These are phyloP conservation scores for Pleurotus citrinopileatus DNA, from an alignment of 768 basidiomycete species.

Conservation along the genomic window DNA sequence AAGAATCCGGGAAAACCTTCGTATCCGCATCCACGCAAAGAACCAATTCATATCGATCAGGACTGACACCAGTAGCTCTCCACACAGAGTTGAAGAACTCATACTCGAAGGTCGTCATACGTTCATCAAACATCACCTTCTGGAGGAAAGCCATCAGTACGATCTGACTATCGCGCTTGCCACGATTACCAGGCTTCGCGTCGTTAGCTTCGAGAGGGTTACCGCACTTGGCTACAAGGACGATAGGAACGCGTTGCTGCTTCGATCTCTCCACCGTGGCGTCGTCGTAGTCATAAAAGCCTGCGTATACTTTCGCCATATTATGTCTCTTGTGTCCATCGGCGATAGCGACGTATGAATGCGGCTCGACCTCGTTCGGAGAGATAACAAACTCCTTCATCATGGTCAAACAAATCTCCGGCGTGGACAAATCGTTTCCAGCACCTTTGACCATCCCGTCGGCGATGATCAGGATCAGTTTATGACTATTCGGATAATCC, in stretches of 20 bases:
- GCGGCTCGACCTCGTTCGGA: constrained; percentile 82
- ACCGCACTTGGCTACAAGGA: constrained; percentile 93
- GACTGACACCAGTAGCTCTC: constrained; percentile 92
- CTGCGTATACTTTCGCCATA: constrained; percentile 98
- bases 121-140: constrained; percentile 99
- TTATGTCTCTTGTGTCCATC: constrained; percentile 99
- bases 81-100: constrained; percentile 99
- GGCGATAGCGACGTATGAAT: constrained; percentile 97
- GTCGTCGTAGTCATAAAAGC: constrained; percentile 95
- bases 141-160: constrained; percentile 97
- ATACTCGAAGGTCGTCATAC: constrained; percentile 99
- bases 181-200: constrained; percentile 94
- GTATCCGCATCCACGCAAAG: constrained; percentile 98
- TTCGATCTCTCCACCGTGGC: constrained; percentile 86
- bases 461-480: constrained; percentile 90
- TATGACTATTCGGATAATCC: constrained; percentile 98
- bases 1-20: constrained; percentile 97
- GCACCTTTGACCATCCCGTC: constrained; percentile 99
- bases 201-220: constrained; percentile 90
- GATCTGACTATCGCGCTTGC: constrained; percentile 98
- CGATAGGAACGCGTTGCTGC: constrained; percentile 95
- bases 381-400: constrained; percentile 92
- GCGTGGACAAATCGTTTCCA: constrained; percentile 86
- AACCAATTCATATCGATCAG: constrained; percentile 93
- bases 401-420: constrained; percentile 92